A percentile compares a stretch with the other conserved stretches of the same genome.
These are phyloP conservation scores for Globisporangium viniferum DNA, from an alignment of 352 stramenopile species.

Conservation along the genomic window DNA sequence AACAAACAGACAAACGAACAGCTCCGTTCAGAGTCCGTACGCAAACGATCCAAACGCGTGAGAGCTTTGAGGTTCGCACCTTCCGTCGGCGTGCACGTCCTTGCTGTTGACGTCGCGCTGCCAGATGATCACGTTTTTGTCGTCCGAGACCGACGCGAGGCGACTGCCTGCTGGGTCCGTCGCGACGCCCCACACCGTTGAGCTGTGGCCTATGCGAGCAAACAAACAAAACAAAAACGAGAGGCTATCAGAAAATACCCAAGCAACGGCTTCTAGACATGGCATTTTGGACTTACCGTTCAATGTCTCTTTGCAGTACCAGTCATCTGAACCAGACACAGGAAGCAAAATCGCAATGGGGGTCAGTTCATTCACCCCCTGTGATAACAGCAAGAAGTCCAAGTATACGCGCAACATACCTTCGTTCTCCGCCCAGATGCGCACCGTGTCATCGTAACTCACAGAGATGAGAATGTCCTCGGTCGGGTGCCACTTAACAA, in stretches of 20 bases:
- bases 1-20: background rate
- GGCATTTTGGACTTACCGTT: slow-evolving; percentile 30
- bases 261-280: too few relatives aligned
- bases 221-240: too few relatives aligned
- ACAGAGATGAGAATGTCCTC: slow-evolving; percentile 83
- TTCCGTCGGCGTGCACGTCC: slow-evolving; percentile 43
- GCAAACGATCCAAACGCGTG: background rate
- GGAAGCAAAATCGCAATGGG: background rate
- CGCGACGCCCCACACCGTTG: slow-evolving; percentile 94
- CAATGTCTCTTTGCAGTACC: slow-evolving; percentile 94
- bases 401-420: slow-evolving; percentile 14
- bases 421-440: slow-evolving; percentile 94
- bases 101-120: slow-evolving; percentile 69
- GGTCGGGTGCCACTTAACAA: slow-evolving; percentile 90
- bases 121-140: slow-evolving; percentile 93
- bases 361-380: background rate
- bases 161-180: slow-evolving; percentile 70
- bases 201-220: slow-evolving; percentile 60
- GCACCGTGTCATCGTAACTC: slow-evolving; percentile 97
- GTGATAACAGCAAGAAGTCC: background rate
- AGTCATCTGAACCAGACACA: slow-evolving; percentile 79
- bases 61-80: slow-evolving; percentile 17
- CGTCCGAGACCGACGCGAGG: slow-evolving; percentile 90
- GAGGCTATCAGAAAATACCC: too few relatives aligned
- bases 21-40: background rate